Conservation (phyloP, 2,329 filamentous ascomycete genomes). For the Ceratocystis alfenasii region DNA sequence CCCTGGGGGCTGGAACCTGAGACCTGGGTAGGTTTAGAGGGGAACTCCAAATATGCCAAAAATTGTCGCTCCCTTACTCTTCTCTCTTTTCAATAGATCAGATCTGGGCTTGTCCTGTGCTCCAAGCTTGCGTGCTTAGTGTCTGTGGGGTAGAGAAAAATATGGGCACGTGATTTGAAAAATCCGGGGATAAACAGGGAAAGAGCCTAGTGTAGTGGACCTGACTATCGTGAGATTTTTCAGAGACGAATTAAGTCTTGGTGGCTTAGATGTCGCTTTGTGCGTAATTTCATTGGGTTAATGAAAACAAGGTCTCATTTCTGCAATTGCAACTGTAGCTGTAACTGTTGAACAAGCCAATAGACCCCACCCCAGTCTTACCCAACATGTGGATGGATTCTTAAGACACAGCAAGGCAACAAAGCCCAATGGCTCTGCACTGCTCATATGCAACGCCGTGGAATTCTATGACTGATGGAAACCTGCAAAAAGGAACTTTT, state of each 20-base stretch:
- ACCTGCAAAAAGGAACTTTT: neutral
- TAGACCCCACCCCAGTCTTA: neutral
- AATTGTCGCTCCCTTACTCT: neutral
- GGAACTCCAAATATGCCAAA: neutral
- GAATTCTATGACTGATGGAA: constrained; percentile 9
- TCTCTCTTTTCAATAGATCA: neutral
- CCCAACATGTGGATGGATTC: neutral
- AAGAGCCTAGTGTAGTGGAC: neutral
- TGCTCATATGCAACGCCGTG: neutral
- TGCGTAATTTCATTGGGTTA: neutral
- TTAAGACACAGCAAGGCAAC: neutral
- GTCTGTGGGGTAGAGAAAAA: constrained; percentile 4
- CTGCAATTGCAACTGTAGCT: neutral
- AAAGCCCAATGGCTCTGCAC: neutral
- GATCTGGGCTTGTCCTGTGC: neutral
- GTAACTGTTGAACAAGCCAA: neutral
- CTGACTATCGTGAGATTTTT: neutral
- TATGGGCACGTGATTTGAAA: constrained; percentile 3
- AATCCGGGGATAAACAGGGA: neutral
- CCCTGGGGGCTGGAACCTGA: neutral
- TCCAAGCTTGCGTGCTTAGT: neutral
- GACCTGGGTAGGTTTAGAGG: neutral
- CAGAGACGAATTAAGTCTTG: neutral
- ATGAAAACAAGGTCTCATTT: neutral
- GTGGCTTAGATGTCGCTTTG: neutral